Base-by-base conservation (phyloP, 371 early-diverging fungal genomes). In the Coemansia sp. region DNA sequence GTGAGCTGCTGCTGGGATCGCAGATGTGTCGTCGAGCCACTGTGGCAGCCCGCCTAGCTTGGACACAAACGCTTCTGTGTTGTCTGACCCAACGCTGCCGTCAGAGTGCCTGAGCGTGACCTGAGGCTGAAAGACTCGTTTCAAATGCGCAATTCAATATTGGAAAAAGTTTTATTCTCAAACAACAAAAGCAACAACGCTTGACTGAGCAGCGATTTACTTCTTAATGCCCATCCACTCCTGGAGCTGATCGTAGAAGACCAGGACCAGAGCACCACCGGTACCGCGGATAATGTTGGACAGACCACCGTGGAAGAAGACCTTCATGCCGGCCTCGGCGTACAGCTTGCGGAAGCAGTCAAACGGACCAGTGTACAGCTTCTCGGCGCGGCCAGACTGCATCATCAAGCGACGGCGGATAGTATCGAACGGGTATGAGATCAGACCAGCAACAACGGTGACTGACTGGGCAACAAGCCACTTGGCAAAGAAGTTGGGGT, bases 241-340 rank as follows among this genome's bases (percentile, higher is more conserved):
- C 73, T 82, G 77, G 82, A 82, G 76, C 73, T 82, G 61, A 68
- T 82, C 82, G 69, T 82, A 82, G 74, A 82, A 79, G 63, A 82
- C 82, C 78, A 91, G 82, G 66, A 90, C 92, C 82, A 88, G 85
- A 63, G 92, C 92, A 87, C 89, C 90, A 79, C 89, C 92, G 70
- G 88, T 82, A 73, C 87, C 92, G 80, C 92, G 88, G 78, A 91
- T 85, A 67, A 88, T 87, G 84, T 91, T 91, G 67, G 90, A 88
- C 80, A 89, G 84, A 66, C 89, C 90, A 74, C 92, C 92, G 80
- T 88, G 87, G 88, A 91, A 91, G 85, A 91, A 87, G 70, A 90
- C 86, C 81, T 83, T 85, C 76, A 79, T 65, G 68, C 92, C 92
- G 73, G 88, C 89, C 77, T 88, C 88, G 64, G 65, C 78, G 79